Conservation (phyloP, 1,284 basidiomycete genomes). For the Ustilago loliicola region DNA sequence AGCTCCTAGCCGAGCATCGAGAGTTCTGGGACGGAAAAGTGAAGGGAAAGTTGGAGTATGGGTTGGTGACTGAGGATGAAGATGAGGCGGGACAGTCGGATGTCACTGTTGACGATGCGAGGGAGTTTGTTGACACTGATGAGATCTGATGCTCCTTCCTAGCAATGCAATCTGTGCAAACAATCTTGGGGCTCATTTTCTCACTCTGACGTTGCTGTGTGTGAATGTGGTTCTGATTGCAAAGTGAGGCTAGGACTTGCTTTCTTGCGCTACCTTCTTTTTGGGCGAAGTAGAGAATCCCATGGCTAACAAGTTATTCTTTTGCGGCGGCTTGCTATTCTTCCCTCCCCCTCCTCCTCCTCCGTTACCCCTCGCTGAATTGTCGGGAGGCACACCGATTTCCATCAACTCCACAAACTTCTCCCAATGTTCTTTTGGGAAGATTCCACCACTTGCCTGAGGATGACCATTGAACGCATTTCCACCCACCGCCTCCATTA, state of each 20-base stretch:
- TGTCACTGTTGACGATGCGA: constrained; percentile 35
- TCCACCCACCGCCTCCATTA: constrained; percentile 26
- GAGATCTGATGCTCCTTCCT: constrained; percentile 33
- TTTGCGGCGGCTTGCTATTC: constrained; percentile 28
- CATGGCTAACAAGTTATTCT: constrained; percentile 46
- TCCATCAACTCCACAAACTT: constrained; percentile 55
- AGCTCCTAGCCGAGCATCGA: constrained; percentile 26
- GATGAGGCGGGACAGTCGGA: constrained; percentile 52
- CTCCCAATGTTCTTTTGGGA: constrained; percentile 50
- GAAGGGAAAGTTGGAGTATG: constrained; percentile 32
- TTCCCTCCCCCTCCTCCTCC: constrained; percentile 9
- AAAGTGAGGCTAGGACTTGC: background rate
- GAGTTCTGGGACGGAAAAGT: constrained; percentile 40
- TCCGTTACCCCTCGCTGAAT: background rate
- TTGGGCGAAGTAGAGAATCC: constrained; percentile 42
- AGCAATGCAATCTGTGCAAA: background rate
- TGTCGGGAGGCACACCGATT: constrained; percentile 53
- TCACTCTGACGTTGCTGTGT: background rate
- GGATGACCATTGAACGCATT: constrained; percentile 58
- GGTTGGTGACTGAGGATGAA: constrained; percentile 41
- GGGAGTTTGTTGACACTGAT: constrained; percentile 45
- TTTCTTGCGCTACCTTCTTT: constrained; percentile 14
- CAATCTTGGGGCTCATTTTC: too few relatives aligned
- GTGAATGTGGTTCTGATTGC: constrained; percentile 5
- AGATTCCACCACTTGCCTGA: constrained; percentile 58